Percentiles rank a stretch among this genome's conserved stretches.
Conservation (phyloP, 2,329 filamentous ascomycete species). For the Nemania abortiva region DNA sequence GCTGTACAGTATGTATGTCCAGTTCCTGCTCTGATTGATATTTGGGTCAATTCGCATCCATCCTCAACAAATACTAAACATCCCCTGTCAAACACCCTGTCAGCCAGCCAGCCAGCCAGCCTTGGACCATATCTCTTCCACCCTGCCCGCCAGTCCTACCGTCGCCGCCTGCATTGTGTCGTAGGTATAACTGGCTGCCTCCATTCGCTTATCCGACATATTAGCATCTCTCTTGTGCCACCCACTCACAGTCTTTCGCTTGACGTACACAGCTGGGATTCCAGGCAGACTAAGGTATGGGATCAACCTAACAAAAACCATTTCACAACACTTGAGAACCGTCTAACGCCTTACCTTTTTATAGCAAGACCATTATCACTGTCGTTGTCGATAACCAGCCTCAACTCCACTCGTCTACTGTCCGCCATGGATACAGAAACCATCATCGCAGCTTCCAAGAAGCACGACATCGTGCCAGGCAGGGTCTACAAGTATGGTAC, state of each 20-base stretch:
- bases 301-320: conserved; percentile 14
- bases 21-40: neutral
- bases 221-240: neutral
- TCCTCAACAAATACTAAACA: conserved; percentile 5
- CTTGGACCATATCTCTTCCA: neutral
- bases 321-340: conserved; percentile 1
- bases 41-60: conserved; percentile 13
- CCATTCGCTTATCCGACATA: conserved; percentile 12
- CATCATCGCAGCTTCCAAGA: conserved; percentile 71
- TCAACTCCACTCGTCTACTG: neutral
- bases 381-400: neutral
- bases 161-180: neutral
- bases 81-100: neutral
- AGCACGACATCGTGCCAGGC: conserved; percentile 69
- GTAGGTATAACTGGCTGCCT: neutral
- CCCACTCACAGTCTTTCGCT: neutral
- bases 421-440: conserved; percentile 62
- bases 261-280: neutral
- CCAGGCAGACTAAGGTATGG: conserved; percentile 15
- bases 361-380: conserved; percentile 17
- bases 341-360: conserved; percentile 12
- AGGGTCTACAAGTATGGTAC: conserved; percentile 74
- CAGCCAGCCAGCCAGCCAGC: neutral
- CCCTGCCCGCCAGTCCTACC: conserved; percentile 12
- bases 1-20: neutral